phyloP scores from a whole-genome alignment of 2,329 filamentous ascomycete genomes.

The Exophiala mesophila region DNA sequence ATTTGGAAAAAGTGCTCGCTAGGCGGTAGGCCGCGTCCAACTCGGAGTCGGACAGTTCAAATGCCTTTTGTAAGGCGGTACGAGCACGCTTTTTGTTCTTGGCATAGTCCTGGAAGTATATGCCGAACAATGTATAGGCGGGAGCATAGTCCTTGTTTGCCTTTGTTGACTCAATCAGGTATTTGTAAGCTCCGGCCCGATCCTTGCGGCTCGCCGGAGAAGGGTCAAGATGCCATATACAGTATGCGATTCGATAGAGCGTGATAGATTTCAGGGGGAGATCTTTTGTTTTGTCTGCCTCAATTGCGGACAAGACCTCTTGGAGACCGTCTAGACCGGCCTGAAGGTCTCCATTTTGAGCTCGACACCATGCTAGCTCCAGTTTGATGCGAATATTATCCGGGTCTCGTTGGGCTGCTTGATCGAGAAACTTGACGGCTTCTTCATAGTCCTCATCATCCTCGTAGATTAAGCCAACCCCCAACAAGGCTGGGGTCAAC shows the following conservation, averaged over 20 bases:
- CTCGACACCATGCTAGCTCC: constrained; percentile 89
- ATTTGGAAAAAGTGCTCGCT: constrained; percentile 78
- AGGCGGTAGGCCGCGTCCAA: constrained; percentile 81
- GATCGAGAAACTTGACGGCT: constrained; percentile 73
- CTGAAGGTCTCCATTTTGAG: constrained; percentile 70
- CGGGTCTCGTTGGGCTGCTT: constrained; percentile 68
- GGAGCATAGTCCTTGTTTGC: constrained; percentile 83
- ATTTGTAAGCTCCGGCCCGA: constrained; percentile 74
- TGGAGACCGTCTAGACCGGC: constrained; percentile 66
- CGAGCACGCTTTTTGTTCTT: constrained; percentile 80
- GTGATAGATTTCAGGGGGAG: constrained; percentile 77
- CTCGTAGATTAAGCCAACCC: constrained; percentile 84
- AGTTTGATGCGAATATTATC: constrained; percentile 73
- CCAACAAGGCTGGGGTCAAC: constrained; percentile 77
- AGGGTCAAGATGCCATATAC: constrained; percentile 77
- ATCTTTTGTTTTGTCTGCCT: constrained; percentile 55
- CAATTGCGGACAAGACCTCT: constrained; percentile 61
- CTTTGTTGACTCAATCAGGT: constrained; percentile 78
- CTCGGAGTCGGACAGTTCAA: constrained; percentile 85
- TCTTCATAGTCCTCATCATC: constrained; percentile 84
- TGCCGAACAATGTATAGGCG: constrained; percentile 82
- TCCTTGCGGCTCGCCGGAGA: constrained; percentile 71
- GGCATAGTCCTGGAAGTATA: constrained; percentile 87
- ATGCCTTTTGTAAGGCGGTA: constrained; percentile 93
- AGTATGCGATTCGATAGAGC: constrained; percentile 80